Conservation (phyloP, 805 yeast species). For the Allodekkera sacchari region DNA sequence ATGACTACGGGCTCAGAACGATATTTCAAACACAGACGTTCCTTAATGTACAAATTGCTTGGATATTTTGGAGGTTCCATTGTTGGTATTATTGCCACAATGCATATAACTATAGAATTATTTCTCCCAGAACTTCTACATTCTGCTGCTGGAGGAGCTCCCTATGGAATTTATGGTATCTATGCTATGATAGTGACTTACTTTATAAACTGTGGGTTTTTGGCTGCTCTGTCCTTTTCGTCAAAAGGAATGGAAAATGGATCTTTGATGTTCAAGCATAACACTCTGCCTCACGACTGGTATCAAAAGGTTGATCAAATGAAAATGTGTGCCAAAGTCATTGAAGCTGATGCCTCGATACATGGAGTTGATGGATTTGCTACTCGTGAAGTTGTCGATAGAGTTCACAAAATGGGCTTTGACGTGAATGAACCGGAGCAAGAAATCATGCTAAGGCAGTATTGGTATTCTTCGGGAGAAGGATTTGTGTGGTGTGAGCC, state of each 20-base stretch:
- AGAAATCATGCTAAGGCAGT: constrained; percentile 66
- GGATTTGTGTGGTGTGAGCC: constrained; percentile 88
- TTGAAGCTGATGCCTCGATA: constrained; percentile 55
- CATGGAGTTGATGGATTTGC: constrained; percentile 37
- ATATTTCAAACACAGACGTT: constrained; percentile 31
- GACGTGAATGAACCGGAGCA: constrained; percentile 47
- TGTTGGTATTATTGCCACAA: constrained; percentile 31
- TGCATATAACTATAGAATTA: constrained; percentile 38
- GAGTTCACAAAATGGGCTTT: constrained; percentile 28
- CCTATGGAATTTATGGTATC: constrained; percentile 29
- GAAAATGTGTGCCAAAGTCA: constrained; percentile 53
- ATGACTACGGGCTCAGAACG: constrained; percentile 50
- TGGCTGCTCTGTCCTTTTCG: constrained; percentile 35
- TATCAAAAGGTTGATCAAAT: constrained; percentile 60
- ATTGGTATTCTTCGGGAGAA: constrained; percentile 82
- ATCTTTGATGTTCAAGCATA: constrained; percentile 54
- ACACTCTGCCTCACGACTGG: constrained; percentile 58
- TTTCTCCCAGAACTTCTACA: constrained; percentile 25
- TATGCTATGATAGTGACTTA: constrained; percentile 43
- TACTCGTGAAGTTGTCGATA: constrained; percentile 21
- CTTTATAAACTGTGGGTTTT: constrained; percentile 37
- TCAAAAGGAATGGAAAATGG: constrained; percentile 41
- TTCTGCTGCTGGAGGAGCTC: constrained; percentile 25
- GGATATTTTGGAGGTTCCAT: constrained; percentile 35
- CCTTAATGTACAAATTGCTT: constrained; percentile 22